Evolutionary conservation across 2,329 filamentous ascomycete species (phyloP).

Genomic region (Venturia carpophila): DNA sequence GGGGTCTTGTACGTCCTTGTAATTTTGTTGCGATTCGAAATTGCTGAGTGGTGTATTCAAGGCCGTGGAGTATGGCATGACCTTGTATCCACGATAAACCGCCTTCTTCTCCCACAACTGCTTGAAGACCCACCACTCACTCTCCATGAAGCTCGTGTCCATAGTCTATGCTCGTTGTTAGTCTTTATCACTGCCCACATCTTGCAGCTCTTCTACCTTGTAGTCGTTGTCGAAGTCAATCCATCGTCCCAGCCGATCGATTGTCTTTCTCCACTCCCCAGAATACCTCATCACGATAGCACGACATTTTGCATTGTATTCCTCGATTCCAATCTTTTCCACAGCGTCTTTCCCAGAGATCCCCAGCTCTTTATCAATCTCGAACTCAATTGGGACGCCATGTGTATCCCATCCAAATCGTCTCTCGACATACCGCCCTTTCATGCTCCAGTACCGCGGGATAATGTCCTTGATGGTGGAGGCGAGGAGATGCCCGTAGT

Average conservation of each 20-base stretch:
- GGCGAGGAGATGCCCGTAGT: slow-evolving; percentile 72
- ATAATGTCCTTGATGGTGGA: slow-evolving; percentile 98
- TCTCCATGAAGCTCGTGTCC: slow-evolving; percentile 94
- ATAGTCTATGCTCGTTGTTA: slow-evolving; percentile 56
- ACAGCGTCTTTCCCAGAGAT: slow-evolving; percentile 85
- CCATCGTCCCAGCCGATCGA: slow-evolving; percentile 86
- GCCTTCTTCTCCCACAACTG: slow-evolving; percentile 81
- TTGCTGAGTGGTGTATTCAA: slow-evolving; percentile 85
- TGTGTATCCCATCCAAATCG: slow-evolving; percentile 96
- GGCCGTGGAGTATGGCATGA: slow-evolving; percentile 93
- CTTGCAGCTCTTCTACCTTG: slow-evolving; percentile 50
- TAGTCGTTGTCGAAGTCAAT: slow-evolving; percentile 98
- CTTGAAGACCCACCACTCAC: slow-evolving; percentile 95
- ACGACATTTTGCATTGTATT: slow-evolving; percentile 86
- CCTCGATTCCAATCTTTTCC: slow-evolving; percentile 72
- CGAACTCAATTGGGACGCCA: slow-evolving; percentile 89
- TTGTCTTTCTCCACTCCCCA: slow-evolving; percentile 76
- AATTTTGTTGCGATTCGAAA: slow-evolving; percentile 91
- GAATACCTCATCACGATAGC: slow-evolving; percentile 91
- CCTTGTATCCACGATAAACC: slow-evolving; percentile 82
- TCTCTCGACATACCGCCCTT: slow-evolving; percentile 83
- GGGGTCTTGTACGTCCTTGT: slow-evolving; percentile 86
- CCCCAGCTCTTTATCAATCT: slow-evolving; percentile 92
- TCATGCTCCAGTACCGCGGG: slow-evolving; percentile 95
- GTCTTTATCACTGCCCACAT: not conserved